Base-by-base conservation (phyloP, 2,329 filamentous ascomycete genomes). In the Beauveria caledonica region DNA sequence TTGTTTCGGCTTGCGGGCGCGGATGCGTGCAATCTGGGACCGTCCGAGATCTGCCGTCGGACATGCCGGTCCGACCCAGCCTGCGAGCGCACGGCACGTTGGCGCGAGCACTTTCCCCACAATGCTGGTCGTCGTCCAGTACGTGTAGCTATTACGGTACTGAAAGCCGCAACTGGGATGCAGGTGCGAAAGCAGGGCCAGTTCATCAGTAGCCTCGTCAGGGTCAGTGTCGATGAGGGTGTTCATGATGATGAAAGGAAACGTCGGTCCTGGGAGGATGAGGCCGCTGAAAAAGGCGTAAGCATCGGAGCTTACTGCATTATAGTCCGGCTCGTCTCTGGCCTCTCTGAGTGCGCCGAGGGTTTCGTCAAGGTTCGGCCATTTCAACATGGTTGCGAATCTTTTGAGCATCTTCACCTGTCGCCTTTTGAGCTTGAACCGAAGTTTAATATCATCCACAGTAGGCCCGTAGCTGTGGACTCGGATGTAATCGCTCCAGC, bases 271-370 rank as follows among this genome's bases (percentile, higher is more conserved):
- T 9, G 88, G 88, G 3, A 92, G 74, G 40, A 91, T 81, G 15
- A 91, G 79, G 4, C 87, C 88, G 42, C 86, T 88, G 68, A 91
- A 90, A 75, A 88, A 92, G 7, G 88, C 88, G 82, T 90, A 86
- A 17, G 87, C 82, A 68, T 90, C 86, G 21, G 87, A 88, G 67
- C 85, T 85, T 68, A 86, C 74, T 45, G 79, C 75, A 63, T 88
- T 78, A 57, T 89, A 73, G 15, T 77, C 77, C 23, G 80, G 78
- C 62, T 87, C 83, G 11, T 72, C 74, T 61, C 87, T 84, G 62
- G 79, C 78, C 62, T 86, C 80, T 63, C 80, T 82, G 58, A 91
- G 77, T 50, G 82, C 78, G 46, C 83, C 80, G 49, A 89, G 77
- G 7, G 88, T 85, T 62, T 84, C 83, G 21, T 76, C 76, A 62